Evolutionary conservation across 805 yeast genomes (phyloP), one percentile per base, ranked within the genome.

Genomic region (Ogataea parapolymorpha): DNA sequence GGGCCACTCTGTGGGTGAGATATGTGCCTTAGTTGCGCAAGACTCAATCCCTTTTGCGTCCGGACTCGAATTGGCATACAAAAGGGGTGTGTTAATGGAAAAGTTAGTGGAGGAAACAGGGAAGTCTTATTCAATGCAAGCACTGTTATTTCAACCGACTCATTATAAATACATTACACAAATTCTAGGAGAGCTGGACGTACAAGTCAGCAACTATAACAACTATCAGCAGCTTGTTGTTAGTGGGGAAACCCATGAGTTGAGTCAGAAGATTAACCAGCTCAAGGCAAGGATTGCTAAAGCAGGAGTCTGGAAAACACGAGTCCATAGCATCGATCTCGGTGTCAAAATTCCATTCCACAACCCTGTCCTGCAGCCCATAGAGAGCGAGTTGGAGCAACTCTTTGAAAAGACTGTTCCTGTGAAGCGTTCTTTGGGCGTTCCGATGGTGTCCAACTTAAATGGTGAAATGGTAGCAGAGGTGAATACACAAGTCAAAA

Each of bases 1-100:
- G 8, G 70, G 70, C 8, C 70, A 65, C 42, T 63, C 68, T 5
- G 39, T 65, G 17, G 70, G 70, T 1, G 70, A 65, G 32, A 56
- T 65, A 5, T 48, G 61, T 14, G 41, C 54, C 3, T 32, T 65
- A 26, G 62, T 55, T 3, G 28, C 58, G 4, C 67, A 61, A 44
- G 58, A 43, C 5, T 48, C 50, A 0, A 32, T 65, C 1, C 22
- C 56, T 0, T 51, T 62, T 23, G 53, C 49, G 6, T 33, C 57
- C 12, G 63, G 62, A 3, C 37, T 65, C 7, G 23, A 34, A 2
- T 33, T 63, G 3, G 59, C 63, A 2, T 46, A 53, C 26, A 22
- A 40, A 13, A 42, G 70, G 20, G 70, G 69, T 6, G 26, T 37
- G 25, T 26, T 62, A 26, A 65, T 65, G 70, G 67, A 65, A 37